Evolutionary conservation across 208 protist genomes (phyloP).

Genomic region (Acanthamoeba triangularis): DNA sequence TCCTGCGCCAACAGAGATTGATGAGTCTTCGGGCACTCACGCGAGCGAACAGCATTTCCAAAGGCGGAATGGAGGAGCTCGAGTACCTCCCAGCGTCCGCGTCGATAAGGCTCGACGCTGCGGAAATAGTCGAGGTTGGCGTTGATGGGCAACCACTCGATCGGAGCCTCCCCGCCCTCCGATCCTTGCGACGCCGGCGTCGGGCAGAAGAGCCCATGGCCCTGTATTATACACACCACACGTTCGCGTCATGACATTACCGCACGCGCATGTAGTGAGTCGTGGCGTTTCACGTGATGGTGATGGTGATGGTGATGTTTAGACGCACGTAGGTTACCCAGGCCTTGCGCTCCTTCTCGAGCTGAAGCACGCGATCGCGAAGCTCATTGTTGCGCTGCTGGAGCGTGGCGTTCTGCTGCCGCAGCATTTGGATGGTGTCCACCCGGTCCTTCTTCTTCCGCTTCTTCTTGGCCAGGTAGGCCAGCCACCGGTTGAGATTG

Average conservation of each 20-base stretch:
- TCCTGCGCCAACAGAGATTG: background rate
- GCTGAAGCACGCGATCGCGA: background rate
- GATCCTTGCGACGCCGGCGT: background rate
- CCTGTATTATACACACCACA: too few species aligned
- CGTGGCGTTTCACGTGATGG: too few species aligned
- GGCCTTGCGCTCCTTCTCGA: conserved; percentile 50
- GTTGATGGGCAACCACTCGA: background rate
- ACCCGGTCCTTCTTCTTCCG: background rate
- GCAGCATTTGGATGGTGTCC: background rate
- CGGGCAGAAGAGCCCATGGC: background rate
- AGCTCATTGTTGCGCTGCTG: conserved; percentile 12
- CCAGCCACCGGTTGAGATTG: background rate
- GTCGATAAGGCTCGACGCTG: background rate
- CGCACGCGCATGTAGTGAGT: too few species aligned
- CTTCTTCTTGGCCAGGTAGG: background rate
- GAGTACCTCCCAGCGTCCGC: background rate
- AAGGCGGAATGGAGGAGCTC: too few species aligned
- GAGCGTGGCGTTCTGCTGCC: background rate
- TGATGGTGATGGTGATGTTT: too few species aligned
- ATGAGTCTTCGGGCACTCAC: too few species aligned
- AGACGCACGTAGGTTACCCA: conserved; percentile 41
- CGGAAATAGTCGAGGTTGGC: background rate
- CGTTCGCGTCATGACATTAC: too few species aligned
- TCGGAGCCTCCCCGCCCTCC: background rate
- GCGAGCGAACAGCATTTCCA: too few species aligned